phyloP scores from a whole-genome alignment of 129 eudicot species.

The Flaveria trinervia region DNA sequence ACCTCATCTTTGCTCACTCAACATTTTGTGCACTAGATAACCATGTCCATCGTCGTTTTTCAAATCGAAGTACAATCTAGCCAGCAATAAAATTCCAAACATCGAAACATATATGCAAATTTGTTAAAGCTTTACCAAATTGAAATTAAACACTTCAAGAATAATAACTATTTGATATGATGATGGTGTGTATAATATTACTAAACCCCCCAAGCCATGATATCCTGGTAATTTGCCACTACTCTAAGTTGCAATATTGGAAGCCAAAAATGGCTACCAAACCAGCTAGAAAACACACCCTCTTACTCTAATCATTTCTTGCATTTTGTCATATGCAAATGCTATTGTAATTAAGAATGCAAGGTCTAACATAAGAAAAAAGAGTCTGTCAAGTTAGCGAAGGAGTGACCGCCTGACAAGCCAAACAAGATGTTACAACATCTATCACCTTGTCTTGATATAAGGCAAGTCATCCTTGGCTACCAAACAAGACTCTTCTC shows the following conservation, averaged over 20 bases:
- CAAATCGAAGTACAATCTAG: too few relatives aligned
- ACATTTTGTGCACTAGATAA: too few relatives aligned
- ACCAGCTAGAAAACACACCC: background rate
- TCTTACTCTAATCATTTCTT: background rate
- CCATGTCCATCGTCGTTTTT: too few relatives aligned
- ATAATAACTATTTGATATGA: background rate
- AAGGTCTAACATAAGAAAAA: slow-evolving; percentile 33
- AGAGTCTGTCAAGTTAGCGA: slow-evolving; percentile 35
- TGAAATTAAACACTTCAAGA: background rate
- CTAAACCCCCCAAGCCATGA: background rate
- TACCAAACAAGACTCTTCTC: slow-evolving; percentile 36
- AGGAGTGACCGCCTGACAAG: slow-evolving; percentile 21
- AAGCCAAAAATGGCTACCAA: background rate
- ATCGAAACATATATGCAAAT: too few relatives aligned
- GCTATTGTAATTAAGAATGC: background rate
- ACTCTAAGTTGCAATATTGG: background rate
- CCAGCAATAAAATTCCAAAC: too few relatives aligned
- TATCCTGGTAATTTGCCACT: background rate
- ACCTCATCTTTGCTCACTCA: too few relatives aligned
- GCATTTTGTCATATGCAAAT: background rate
- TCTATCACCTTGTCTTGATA: slow-evolving; percentile 22
- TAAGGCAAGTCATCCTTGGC: slow-evolving; percentile 40
- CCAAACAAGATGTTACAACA: slow-evolving; percentile 11
- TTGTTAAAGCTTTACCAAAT: background rate
- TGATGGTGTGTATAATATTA: background rate